phyloP scores from a whole-genome alignment of 768 basidiomycete genomes.

The Naganishia kalamii region DNA sequence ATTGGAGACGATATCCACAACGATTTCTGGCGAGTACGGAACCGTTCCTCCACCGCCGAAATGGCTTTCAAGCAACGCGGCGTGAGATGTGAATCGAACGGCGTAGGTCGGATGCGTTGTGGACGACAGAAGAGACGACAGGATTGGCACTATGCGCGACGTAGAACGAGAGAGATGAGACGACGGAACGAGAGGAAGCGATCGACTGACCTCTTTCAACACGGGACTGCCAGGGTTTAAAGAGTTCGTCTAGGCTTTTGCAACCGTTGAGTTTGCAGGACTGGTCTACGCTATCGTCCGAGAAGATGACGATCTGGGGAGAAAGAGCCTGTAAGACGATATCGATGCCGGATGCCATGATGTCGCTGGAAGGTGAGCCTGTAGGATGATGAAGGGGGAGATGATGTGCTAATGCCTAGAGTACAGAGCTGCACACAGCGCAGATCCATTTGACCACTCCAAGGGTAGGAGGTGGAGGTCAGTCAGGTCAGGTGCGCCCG shows the following conservation, averaged over 20 bases:
- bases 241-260: constrained; percentile 41
- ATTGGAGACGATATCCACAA: constrained; percentile 39
- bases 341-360: background rate
- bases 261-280: constrained; percentile 44
- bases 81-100: constrained; percentile 35
- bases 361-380: background rate
- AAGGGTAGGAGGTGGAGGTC: too few relatives aligned
- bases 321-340: constrained; percentile 40
- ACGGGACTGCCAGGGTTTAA: constrained; percentile 43
- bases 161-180: background rate
- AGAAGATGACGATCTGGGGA: constrained; percentile 40
- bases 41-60: constrained; percentile 21
- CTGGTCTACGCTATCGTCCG: constrained; percentile 39
- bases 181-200: background rate
- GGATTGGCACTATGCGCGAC: constrained; percentile 35
- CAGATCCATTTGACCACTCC: too few relatives aligned
- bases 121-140: constrained; percentile 39
- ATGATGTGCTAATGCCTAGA: too few relatives aligned
- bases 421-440: too few relatives aligned
- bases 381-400: too few relatives aligned
- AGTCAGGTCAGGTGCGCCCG: too few relatives aligned
- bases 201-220: constrained; percentile 40
- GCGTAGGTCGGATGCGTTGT: constrained; percentile 43
- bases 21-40: constrained; percentile 35
- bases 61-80: constrained; percentile 17